These are phyloP conservation scores for Scheffersomyces amazonensis DNA, from an alignment of 805 yeast species.

Conservation along the genomic window DNA sequence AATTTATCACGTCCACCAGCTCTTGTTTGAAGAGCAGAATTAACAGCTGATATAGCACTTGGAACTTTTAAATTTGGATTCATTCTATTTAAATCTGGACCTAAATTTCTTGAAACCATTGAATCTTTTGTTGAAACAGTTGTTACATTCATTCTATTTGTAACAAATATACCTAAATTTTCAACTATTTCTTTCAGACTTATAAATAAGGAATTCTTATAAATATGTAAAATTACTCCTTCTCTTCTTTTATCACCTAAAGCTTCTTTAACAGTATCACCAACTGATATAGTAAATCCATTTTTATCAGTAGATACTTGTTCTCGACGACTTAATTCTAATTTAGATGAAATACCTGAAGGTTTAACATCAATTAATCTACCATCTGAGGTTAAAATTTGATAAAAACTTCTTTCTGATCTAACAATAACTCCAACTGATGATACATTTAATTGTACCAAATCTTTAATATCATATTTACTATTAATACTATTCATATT, in stretches of 20 bases:
- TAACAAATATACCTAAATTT: slow-evolving; percentile 89
- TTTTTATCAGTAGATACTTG: slow-evolving; percentile 81
- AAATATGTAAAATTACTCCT: slow-evolving; percentile 85
- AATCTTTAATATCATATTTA: slow-evolving; percentile 81
- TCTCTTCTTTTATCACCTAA: slow-evolving; percentile 70
- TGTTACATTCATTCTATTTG: slow-evolving; percentile 69
- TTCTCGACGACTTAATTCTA: slow-evolving; percentile 61
- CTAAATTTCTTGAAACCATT: slow-evolving; percentile 50
- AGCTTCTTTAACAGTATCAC: slow-evolving; percentile 86
- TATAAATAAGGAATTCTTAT: slow-evolving; percentile 74
- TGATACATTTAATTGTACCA: slow-evolving; percentile 83
- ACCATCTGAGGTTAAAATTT: slow-evolving; percentile 80
- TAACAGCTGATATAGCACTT: slow-evolving; percentile 34
- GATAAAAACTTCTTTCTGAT: slow-evolving; percentile 84
- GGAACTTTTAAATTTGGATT: slow-evolving; percentile 77
- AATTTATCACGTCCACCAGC: slow-evolving; percentile 79
- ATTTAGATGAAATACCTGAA: slow-evolving; percentile 75
- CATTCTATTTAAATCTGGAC: slow-evolving; percentile 76
- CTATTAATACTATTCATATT: slow-evolving; percentile 61
- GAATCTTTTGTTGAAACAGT: slow-evolving; percentile 85
- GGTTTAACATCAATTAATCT: slow-evolving; percentile 70
- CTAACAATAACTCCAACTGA: slow-evolving; percentile 86
- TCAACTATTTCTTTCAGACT: slow-evolving; percentile 77
- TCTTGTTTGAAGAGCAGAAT: slow-evolving; percentile 43
- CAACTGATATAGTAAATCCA: slow-evolving; percentile 83